Conservation (phyloP, 768 basidiomycete species). For the Crepidotus variabilis region DNA sequence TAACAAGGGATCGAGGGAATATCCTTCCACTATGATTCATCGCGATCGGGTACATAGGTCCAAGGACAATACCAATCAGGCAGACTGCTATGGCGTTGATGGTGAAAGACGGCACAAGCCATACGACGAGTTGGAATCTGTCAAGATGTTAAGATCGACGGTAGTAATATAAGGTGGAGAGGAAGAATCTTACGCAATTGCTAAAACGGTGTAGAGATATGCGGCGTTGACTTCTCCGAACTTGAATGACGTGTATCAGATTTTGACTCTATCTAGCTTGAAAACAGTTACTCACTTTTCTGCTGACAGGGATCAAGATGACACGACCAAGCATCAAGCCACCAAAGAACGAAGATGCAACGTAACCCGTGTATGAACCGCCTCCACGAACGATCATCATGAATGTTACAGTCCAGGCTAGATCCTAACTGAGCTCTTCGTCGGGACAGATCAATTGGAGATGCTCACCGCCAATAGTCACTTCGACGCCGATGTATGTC, state of each 20-base stretch:
- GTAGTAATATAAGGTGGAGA: background rate
- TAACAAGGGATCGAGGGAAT: too few species aligned
- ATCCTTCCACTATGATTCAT: too few species aligned
- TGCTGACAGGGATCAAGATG: constrained; percentile 49
- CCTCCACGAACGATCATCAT: constrained; percentile 31
- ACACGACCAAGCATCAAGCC: constrained; percentile 55
- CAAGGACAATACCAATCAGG: background rate
- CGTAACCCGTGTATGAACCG: constrained; percentile 39
- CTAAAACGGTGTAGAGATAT: constrained; percentile 45
- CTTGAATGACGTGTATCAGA: constrained; percentile 20
- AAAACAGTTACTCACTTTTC: constrained; percentile 6
- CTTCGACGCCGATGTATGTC: constrained; percentile 66
- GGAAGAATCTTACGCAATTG: constrained; percentile 36
- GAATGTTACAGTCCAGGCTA: constrained; percentile 70
- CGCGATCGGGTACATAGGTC: too few species aligned
- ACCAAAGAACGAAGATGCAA: constrained; percentile 47
- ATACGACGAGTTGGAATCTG: constrained; percentile 4
- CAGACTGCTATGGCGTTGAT: constrained; percentile 52
- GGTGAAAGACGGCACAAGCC: constrained; percentile 37
- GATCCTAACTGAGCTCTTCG: constrained; percentile 7
- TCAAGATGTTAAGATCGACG: background rate
- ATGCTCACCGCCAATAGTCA: constrained; percentile 42
- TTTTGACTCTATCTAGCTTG: background rate
- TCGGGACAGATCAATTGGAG: background rate
- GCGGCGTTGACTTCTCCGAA: constrained; percentile 52